Conservation (phyloP, 179 eudicot genomes). For the Spergularia azorica region DNA sequence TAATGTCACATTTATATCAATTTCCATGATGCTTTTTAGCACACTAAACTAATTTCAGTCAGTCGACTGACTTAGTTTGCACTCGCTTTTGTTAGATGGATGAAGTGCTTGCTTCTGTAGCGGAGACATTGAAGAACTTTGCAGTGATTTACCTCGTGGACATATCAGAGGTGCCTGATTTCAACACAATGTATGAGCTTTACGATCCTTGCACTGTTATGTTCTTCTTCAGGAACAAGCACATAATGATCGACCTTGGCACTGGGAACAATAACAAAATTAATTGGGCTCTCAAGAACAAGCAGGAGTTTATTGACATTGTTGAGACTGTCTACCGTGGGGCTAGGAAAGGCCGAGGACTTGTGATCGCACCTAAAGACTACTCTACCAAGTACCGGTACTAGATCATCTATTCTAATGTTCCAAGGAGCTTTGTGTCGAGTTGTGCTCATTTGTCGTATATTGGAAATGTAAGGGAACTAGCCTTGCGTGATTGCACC, state of each 20-base stretch:
- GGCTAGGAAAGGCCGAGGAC: conserved; percentile 64
- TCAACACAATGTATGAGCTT: conserved; percentile 86
- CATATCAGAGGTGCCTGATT: conserved; percentile 88
- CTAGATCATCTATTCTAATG: conserved; percentile 8
- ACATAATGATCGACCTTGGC: conserved; percentile 82
- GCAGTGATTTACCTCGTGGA: conserved; percentile 80
- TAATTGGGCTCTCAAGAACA: conserved; percentile 49
- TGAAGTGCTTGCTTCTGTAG: conserved; percentile 81
- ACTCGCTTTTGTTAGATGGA: conserved; percentile 55
- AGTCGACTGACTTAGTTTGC: no score
- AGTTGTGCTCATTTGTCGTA: no score
- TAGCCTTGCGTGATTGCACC: no score
- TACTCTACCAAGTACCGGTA: conserved; percentile 73
- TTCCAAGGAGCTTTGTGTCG: no score
- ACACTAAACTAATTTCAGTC: no score
- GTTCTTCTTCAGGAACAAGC: conserved; percentile 96
- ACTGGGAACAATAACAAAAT: conserved; percentile 52
- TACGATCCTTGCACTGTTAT: conserved; percentile 79
- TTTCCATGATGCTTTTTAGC: no score
- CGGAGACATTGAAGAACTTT: conserved; percentile 79
- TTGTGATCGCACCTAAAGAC: conserved; percentile 78
- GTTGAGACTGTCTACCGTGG: conserved; percentile 53
- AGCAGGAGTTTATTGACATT: conserved; percentile 50
- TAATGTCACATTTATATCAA: no score
- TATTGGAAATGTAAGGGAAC: no score